Evolutionary conservation across 306 rosid genomes (phyloP).

Genomic region (Cicer judaicum): DNA sequence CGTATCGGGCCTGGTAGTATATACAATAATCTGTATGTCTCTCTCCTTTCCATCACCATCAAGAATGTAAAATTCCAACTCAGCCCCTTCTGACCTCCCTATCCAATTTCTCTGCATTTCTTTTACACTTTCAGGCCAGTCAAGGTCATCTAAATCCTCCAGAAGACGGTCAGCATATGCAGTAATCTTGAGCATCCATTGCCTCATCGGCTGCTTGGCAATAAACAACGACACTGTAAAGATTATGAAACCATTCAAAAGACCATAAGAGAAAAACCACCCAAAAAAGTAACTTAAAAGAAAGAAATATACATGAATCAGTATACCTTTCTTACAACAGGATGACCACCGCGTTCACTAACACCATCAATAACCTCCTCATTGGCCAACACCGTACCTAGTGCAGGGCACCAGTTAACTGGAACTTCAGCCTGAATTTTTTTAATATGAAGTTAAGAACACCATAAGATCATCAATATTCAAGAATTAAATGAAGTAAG

Average conservation of each 20-base stretch:
- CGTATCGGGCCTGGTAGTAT: slow-evolving; percentile 96
- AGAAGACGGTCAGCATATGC: slow-evolving; percentile 98
- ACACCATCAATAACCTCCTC: slow-evolving; percentile 98
- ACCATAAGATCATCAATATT: slow-evolving; percentile 33
- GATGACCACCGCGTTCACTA: slow-evolving; percentile 97
- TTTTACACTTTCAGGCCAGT: slow-evolving; percentile 98
- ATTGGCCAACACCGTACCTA: slow-evolving; percentile 98
- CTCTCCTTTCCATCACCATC: slow-evolving; percentile 70
- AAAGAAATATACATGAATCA: slow-evolving; percentile 26
- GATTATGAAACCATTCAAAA: slow-evolving; percentile 70
- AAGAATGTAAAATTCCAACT: slow-evolving; percentile 79
- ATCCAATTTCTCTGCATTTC: slow-evolving; percentile 99
- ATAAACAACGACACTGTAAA: slow-evolving; percentile 86
- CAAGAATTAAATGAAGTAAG: slow-evolving; percentile 27
- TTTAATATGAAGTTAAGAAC: slow-evolving; percentile 33
- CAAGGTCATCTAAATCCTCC: slow-evolving; percentile 88
- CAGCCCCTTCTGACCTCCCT: slow-evolving; percentile 98
- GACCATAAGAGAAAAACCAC: slow-evolving; percentile 48
- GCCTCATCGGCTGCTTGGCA: slow-evolving; percentile 99
- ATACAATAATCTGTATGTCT: slow-evolving; percentile 70
- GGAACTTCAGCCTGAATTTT: slow-evolving; percentile 91
- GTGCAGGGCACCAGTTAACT: slow-evolving; percentile 98
- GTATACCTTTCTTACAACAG: slow-evolving; percentile 85
- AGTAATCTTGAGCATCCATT: slow-evolving; percentile 99
- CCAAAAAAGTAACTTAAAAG: slow-evolving; percentile 27